Base-by-base conservation (phyloP, 371 early-diverging fungal genomes). In the Syncephalastrum sp. region DNA sequence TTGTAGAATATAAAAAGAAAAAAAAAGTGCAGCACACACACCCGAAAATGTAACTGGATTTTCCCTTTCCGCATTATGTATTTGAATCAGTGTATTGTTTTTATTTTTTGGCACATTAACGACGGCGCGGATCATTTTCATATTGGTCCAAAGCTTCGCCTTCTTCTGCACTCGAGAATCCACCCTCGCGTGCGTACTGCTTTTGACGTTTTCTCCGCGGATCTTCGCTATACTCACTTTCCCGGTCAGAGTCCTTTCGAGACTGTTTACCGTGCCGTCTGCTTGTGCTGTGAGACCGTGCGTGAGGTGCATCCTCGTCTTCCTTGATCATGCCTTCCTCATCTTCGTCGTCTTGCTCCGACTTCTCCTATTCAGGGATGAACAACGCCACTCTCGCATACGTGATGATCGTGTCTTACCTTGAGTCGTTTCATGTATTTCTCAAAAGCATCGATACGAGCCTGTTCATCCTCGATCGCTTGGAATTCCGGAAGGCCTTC, bases 381-480 rank as follows among this genome's bases (percentile, higher is more conserved):
- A 27, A 27, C 14, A 44, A 17, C 3, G 2, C 43, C 19, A 19
- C 2, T 43, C 23, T 6, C 8, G 10, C 38, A 5, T 12, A 8
- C 38, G 2, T 33, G 27, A 0, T 27, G n/a, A 23, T 44, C 0
- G 21, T 12, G 12, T 10, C 56, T 53, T 77, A 85, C 93, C 72
- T 82, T 83, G 17, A 88, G 67, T 7, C 91, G 74, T 43, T 77
- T 76, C 41, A 92, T 69, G 41, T 77, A 86, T 60, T 84, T 85
- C 23, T 91, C 87, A 72, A 93, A 95, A 7, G 84, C 85, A 63
- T 87, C 85, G 45, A 80, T 74, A n/a, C 89, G 76, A 45, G 76
- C 77, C 5, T 74, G 68, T 49, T 87, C 85, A 8, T 82, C 86
- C 7, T 85, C 88, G 42, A 96, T 52, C 1, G 79, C 87, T 19